A percentile compares a stretch with the other conserved stretches of the same genome.
phyloP scores from a whole-genome alignment of 2,329 filamentous ascomycete genomes.

The Botrytis galanthina region DNA sequence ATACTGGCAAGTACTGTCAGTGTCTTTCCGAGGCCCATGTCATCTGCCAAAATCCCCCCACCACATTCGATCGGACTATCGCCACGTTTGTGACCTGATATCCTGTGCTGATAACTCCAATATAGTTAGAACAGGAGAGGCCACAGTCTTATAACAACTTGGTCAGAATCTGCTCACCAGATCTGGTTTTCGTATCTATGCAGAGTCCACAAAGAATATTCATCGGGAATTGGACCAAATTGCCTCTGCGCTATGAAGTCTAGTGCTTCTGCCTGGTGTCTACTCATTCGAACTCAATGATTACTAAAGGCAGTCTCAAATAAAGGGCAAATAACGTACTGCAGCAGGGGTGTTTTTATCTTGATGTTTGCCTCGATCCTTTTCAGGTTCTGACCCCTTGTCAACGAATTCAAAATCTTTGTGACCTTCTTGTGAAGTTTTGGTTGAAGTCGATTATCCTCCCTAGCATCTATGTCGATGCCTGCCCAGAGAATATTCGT shows the following conservation, averaged over 20 bases:
- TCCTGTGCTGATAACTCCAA: conserved; percentile 70
- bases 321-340: background rate
- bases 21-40: conserved; percentile 57
- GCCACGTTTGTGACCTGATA: conserved; percentile 64
- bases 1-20: conserved; percentile 48
- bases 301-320: background rate
- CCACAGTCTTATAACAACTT: background rate
- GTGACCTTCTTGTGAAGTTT: background rate
- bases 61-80: conserved; percentile 60
- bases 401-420: background rate
- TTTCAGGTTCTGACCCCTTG: background rate
- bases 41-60: conserved; percentile 57
- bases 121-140: background rate
- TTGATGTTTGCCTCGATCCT: background rate
- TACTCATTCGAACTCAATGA: conserved; percentile 24
- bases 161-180: conserved; percentile 24
- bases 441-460: background rate
- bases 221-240: conserved; percentile 37
- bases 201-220: conserved; percentile 39
- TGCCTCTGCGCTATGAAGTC: conserved; percentile 44
- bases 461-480: background rate
- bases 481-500: background rate
- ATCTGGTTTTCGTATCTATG: conserved; percentile 26
- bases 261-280: conserved; percentile 43
- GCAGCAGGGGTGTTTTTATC: background rate